Evolutionary conservation across 1,139 yeast species (phyloP), one percentile per base, ranked within the genome.

Genomic region (Sugiyamaella castrensis): DNA sequence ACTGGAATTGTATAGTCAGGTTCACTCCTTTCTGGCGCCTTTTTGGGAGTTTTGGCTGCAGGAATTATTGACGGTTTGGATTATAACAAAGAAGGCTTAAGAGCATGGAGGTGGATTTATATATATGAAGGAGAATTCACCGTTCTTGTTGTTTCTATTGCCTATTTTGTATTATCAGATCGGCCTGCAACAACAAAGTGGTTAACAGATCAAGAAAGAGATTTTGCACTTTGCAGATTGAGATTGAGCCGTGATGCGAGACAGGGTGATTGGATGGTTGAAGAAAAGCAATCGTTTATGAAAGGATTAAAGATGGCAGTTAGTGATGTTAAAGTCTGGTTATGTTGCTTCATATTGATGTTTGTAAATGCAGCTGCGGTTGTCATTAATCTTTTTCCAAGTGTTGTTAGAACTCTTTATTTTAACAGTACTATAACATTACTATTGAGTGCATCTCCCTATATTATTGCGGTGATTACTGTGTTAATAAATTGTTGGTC

Each of bases 61-160:
- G 58, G 58, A 8, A 19, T 19, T 19, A 19, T 19, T 19, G 24
- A 19, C 5, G 24, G 24, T 19, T 19, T 19, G 24, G 24, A 19
- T n/a, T n/a, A n/a, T 31, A 53, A 53, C 15, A 65, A 57, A 9
- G 73, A 74, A 49, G 47, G 60, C 28, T 29, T 43, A 4, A 34
- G 37, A 8, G 70, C 68, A 6, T 70, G 68, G 64, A 62, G 66
- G 47, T 68, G 64, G 48, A 58, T 69, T 39, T 69, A 62, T 46
- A 50, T 71, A 5, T 60, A 68, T 41, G 75, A 71, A 59, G 74
- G 75, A 16, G 53, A 58, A 9, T 40, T 57, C 24, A 70, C 75
- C 5, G 59, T 68, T 15, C 43, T 61, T 1, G 57, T 65, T 55
- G 60, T 71, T 8, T 34, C 60, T 11, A 43, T 65, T 34, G 61